Conservation (phyloP, 2,329 filamentous ascomycete species). For the Pyrenochaeta sp. region DNA sequence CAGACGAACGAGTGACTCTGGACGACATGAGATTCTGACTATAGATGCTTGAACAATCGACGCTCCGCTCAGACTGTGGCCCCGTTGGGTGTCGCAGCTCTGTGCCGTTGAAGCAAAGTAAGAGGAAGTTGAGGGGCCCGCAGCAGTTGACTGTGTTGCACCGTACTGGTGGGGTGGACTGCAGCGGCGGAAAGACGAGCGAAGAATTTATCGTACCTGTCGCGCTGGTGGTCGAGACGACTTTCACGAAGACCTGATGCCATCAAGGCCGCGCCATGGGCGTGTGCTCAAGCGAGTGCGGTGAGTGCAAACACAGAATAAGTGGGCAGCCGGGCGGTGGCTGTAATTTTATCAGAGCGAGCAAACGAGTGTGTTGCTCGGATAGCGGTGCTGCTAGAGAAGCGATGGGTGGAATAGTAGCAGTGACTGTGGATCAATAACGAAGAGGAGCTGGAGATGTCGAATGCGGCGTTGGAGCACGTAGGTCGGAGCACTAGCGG, state of each 20-base stretch:
- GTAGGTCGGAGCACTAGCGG: not conserved
- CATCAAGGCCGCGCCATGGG: constrained; percentile 49
- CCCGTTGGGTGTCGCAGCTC: constrained; percentile 38
- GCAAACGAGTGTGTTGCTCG: constrained; percentile 18
- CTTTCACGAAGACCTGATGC: constrained; percentile 40
- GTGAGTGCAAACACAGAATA: constrained; percentile 32
- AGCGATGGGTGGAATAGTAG: constrained; percentile 14
- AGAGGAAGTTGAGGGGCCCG: constrained; percentile 20
- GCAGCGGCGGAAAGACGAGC: constrained; percentile 26
- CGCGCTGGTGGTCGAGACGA: constrained; percentile 29
- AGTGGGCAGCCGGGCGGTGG: constrained; percentile 13
- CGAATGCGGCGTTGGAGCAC: not conserved
- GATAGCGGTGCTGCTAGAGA: constrained; percentile 10
- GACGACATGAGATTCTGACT: constrained; percentile 81
- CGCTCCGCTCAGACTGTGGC: constrained; percentile 42
- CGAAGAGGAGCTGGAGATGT: not conserved
- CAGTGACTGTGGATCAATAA: constrained; percentile 8
- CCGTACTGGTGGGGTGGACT: constrained; percentile 5
- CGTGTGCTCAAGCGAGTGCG: constrained; percentile 48
- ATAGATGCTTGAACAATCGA: constrained; percentile 36
- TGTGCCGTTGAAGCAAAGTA: constrained; percentile 36
- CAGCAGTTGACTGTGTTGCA: constrained; percentile 15
- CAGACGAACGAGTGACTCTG: constrained; percentile 95
- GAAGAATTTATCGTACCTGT: constrained; percentile 31
- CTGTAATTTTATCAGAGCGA: constrained; percentile 9